Conservation (phyloP, 1,284 basidiomycete genomes). For the Microbotryum scabiosae region DNA sequence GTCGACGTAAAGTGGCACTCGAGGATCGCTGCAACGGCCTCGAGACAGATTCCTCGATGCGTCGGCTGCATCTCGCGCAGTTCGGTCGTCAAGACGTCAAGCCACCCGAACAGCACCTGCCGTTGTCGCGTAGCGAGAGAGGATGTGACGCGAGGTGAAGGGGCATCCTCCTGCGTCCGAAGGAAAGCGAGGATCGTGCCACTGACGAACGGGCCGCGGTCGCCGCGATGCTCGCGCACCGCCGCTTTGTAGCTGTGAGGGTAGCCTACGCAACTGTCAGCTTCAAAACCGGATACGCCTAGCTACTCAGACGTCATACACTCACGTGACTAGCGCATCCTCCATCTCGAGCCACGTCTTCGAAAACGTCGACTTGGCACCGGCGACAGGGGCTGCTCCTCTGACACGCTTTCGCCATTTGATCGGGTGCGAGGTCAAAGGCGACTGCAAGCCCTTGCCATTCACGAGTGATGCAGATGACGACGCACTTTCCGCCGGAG, state of each 20-base stretch:
- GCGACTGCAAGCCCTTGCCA: neutral
- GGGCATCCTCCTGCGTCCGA: conserved; percentile 22
- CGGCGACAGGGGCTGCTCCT: conserved; percentile 6
- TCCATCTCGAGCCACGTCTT: conserved; percentile 21
- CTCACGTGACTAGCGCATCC: conserved; percentile 14
- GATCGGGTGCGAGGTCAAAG: neutral
- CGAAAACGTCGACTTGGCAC: conserved; percentile 16
- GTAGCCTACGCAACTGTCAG: neutral
- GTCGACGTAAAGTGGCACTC: conserved; percentile 44
- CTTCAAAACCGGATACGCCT: too few species aligned
- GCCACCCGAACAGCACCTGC: conserved; percentile 31
- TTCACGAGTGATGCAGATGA: too few species aligned
- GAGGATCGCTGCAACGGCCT: conserved; percentile 44
- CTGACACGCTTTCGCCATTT: conserved; percentile 4
- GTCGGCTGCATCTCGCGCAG: conserved; percentile 35
- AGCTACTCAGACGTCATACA: neutral
- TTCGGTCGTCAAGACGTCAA: conserved; percentile 20
- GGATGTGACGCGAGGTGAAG: neutral
- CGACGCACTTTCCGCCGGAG: too few species aligned
- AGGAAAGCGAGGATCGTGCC: conserved; percentile 22
- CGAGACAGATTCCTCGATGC: conserved; percentile 46
- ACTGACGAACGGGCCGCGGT: conserved; percentile 14
- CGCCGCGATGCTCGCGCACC: conserved; percentile 3
- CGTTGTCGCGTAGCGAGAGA: conserved; percentile 21
- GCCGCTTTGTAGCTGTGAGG: conserved; percentile 6